Percentiles rank a stretch among this genome's conserved stretches.
Conservation (phyloP, 768 basidiomycete genomes). For the Mycena pura region DNA sequence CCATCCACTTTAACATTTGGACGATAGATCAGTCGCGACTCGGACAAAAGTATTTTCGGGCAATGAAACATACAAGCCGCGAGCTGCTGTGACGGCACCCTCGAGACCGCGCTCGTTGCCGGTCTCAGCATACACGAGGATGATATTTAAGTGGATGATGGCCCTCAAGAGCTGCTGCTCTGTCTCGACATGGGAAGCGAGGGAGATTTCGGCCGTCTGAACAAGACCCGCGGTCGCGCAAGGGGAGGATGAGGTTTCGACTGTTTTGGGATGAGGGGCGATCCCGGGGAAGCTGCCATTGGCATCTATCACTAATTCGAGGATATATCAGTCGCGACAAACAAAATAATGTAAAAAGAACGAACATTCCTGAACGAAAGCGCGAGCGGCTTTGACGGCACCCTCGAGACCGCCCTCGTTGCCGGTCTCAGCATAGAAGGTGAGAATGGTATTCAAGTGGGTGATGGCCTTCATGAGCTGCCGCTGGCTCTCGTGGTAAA, state of each 20-base stretch:
- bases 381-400: background rate
- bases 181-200: background rate
- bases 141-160: background rate
- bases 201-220: background rate
- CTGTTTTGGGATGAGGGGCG: background rate
- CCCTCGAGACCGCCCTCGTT: background rate
- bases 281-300: conserved; percentile 13
- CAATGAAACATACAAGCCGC: too few relatives aligned
- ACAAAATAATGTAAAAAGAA: conserved; percentile 8
- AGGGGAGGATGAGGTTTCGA: background rate
- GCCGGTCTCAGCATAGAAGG: background rate
- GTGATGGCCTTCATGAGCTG: background rate
- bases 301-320: too few relatives aligned
- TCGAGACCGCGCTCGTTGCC: background rate
- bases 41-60: too few relatives aligned
- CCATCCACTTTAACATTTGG: conserved; percentile 4
- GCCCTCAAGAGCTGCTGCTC: background rate
- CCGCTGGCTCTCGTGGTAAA: background rate
- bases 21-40: conserved; percentile 12
- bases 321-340: too few relatives aligned
- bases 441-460: background rate
- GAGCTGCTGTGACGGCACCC: background rate
- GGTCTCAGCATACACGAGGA: background rate
- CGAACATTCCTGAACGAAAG: background rate
- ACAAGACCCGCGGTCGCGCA: background rate